Base-by-base conservation (phyloP, 441 rosid genomes). In the Melastoma candidum region DNA sequence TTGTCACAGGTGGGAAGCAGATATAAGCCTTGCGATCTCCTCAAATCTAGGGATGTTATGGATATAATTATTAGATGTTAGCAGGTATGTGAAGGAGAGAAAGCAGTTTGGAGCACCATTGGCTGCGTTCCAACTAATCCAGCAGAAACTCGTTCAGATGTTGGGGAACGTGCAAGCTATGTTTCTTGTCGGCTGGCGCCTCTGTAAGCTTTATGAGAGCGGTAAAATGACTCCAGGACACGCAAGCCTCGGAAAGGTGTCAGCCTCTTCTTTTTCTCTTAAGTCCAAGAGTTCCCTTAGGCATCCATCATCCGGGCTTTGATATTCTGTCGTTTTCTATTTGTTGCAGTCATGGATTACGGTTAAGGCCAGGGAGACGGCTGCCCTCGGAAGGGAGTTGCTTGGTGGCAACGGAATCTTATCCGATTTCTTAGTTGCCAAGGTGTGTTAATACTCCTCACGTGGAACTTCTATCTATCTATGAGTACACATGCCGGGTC, bases 231-330 rank as follows among this genome's bases (percentile, higher is more conserved):
- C 99, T 48, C 74, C 89, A 0, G 97, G 97, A 64, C 94, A 87
- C 29, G 95, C 97, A 68, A 93, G 99, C 78, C 75, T 89, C 68
- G 99, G 82, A 65, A 93, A 93, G 97, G 99, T 93, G 81, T 26
- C 49, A 50, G 25, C 43, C 49, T 49, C 51, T 46, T 14, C 2
- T 52, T 32, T 39, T 3, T 11, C 32, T 49, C 12, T 8, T n/a
- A 24, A 25, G 47, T 7, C 14, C 13, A 11, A 9, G 6, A 7
- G 51, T 32, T 17, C 45, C 5, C 12, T 59, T 48, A 17, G 26
- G n/a, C 12, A 25, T 27, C 45, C 4, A 11, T 44, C 17, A n/a
- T 12, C 45, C 32, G 7, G 62, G 49, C 55, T 52, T 26, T 46
- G 22, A 26, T 64, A 26, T 55, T 49, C 17, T 60, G n/a, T 17